These are phyloP conservation scores for Dendrobium catenatum DNA, from an alignment of 106 monocot species.

Conservation along the genomic window DNA sequence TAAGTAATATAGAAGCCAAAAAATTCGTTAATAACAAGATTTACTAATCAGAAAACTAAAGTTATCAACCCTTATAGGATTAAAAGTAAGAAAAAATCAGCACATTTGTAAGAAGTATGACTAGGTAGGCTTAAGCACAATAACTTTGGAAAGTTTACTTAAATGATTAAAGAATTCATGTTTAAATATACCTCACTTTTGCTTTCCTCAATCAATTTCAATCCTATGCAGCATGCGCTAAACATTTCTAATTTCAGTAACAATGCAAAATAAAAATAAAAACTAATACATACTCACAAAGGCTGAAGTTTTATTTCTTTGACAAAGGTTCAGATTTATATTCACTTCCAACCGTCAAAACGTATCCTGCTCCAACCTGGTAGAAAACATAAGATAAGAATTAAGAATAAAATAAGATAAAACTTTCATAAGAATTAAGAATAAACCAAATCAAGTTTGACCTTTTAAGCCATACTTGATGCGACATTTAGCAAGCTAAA, in stretches of 20 bases:
- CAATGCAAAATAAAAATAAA: background rate
- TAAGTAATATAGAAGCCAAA: background rate
- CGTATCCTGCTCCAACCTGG: conserved; percentile 66
- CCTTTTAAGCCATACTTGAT: background rate
- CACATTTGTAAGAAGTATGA: background rate
- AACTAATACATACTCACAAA: background rate
- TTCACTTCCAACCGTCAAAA: conserved; percentile 62
- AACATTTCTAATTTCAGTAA: background rate
- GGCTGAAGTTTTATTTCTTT: conserved; percentile 24
- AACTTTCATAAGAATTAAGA: background rate
- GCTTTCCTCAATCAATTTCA: background rate
- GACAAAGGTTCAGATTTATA: conserved; percentile 57
- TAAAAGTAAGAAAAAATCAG: background rate
- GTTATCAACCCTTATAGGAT: background rate
- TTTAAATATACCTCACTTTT: background rate
- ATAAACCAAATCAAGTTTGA: background rate
- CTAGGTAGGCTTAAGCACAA: background rate
- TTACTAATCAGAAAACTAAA: background rate
- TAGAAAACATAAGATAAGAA: background rate
- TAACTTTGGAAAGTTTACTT: background rate
- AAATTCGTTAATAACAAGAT: background rate
- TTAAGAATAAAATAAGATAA: background rate
- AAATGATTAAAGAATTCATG: conserved; percentile 2
- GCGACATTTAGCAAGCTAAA: background rate
- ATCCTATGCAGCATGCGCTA: background rate